phyloP scores from a whole-genome alignment of 768 basidiomycete species.

The Boletus barrowsii region DNA sequence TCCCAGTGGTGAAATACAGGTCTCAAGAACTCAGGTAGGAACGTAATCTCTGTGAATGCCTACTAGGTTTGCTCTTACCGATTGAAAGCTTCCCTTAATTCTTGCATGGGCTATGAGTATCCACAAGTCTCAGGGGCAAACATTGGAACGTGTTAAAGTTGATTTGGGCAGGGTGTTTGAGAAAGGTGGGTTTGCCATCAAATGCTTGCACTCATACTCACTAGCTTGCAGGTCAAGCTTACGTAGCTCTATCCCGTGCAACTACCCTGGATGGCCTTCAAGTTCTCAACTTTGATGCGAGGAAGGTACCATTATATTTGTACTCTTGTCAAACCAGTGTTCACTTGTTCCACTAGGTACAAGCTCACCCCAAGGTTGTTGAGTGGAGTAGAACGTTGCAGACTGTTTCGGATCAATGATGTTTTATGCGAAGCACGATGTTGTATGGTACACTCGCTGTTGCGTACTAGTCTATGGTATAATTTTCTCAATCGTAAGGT shows the following conservation, averaged over 20 bases:
- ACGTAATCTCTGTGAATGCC: not conserved
- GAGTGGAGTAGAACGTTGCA: slow-evolving; percentile 71
- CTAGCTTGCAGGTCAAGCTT: slow-evolving; percentile 68
- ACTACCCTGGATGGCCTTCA: slow-evolving; percentile 83
- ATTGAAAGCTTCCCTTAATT: slow-evolving; percentile 72
- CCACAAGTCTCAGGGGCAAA: slow-evolving; percentile 98
- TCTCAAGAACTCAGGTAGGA: slow-evolving; percentile 72
- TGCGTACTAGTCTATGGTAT: not conserved
- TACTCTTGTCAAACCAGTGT: no score
- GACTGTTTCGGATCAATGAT: slow-evolving; percentile 34
- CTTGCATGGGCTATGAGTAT: slow-evolving; percentile 98
- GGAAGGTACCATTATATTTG: slow-evolving; percentile 49
- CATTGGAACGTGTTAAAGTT: slow-evolving; percentile 90
- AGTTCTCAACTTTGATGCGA: slow-evolving; percentile 72
- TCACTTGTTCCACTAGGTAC: slow-evolving; percentile 44
- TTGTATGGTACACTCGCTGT: not conserved
- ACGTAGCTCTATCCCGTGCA: slow-evolving; percentile 86
- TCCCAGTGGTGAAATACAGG: slow-evolving; percentile 83
- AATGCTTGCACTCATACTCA: slow-evolving; percentile 1
- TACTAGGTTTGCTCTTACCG: not conserved
- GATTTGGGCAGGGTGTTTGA: slow-evolving; percentile 93
- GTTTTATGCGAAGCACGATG: not conserved
- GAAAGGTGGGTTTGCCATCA: slow-evolving; percentile 54
- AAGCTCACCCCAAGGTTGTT: slow-evolving; percentile 68
- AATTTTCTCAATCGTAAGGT: no score